Evolutionary conservation across 495 filamentous ascomycete species (phyloP).

Genomic region (Aspergillus incahuasiensis): DNA sequence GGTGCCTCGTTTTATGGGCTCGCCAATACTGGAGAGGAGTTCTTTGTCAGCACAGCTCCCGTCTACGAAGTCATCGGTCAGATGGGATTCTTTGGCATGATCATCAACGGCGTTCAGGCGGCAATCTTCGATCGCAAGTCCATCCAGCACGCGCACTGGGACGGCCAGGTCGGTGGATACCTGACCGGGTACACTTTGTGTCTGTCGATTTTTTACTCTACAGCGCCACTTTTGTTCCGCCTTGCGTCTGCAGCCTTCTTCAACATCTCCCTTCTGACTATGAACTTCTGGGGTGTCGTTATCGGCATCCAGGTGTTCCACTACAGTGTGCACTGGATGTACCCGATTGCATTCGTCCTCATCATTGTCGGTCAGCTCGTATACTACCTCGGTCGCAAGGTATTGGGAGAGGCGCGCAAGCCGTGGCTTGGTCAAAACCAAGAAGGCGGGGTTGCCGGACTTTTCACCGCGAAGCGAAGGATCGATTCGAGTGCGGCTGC

Average conservation of each 20-base stretch:
- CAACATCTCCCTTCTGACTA: conserved; percentile 89
- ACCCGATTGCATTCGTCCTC: conserved; percentile 89
- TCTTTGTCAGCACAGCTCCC: conserved; percentile 78
- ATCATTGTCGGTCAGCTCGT: conserved; percentile 79
- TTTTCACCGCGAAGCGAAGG: conserved; percentile 84
- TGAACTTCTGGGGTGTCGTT: conserved; percentile 94
- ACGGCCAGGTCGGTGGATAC: conserved; percentile 69
- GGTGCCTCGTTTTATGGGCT: conserved; percentile 91
- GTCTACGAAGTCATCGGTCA: conserved; percentile 93
- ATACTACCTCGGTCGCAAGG: conserved; percentile 74
- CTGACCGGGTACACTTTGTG: conserved; percentile 82
- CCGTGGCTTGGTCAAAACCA: conserved; percentile 90
- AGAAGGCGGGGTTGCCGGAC: conserved; percentile 70
- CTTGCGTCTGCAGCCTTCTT: conserved; percentile 91
- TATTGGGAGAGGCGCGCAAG: conserved; percentile 84
- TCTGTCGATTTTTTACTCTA: conserved; percentile 77
- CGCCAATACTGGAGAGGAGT: conserved; percentile 87
- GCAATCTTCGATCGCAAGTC: conserved; percentile 80
- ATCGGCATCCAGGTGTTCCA: conserved; percentile 86
- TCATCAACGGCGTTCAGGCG: conserved; percentile 88
- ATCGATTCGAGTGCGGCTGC: conserved; percentile 40
- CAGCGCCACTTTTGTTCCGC: conserved; percentile 81
- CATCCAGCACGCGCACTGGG: conserved; percentile 63
- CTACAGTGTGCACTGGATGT: conserved; percentile 77
- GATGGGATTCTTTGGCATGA: conserved; percentile 79